These are phyloP conservation scores for Pseudogymnoascus sp. DNA, from an alignment of 2,329 filamentous ascomycete genomes.

Conservation along the genomic window DNA sequence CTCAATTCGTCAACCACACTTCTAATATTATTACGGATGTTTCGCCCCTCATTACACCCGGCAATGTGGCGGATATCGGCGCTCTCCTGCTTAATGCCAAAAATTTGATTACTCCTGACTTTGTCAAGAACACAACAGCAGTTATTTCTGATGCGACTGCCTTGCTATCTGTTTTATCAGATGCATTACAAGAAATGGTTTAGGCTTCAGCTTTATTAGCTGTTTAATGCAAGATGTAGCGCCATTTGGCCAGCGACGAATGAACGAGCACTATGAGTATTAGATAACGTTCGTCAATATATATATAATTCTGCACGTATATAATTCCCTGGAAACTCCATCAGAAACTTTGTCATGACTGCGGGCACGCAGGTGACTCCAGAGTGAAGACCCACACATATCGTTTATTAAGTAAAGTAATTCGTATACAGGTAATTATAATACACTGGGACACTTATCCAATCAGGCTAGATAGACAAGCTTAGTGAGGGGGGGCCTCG, in stretches of 20 bases:
- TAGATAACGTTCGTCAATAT: not conserved
- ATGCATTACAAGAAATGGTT: not conserved
- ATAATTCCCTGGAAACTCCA: not conserved
- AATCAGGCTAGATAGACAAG: not conserved
- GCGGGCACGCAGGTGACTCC: not conserved
- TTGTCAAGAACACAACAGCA: not conserved
- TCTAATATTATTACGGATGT: not conserved
- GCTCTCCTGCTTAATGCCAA: not conserved
- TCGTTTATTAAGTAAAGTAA: not conserved
- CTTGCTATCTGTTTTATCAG: not conserved
- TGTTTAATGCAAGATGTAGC: not conserved
- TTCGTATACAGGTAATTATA: not conserved
- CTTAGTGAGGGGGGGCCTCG: not conserved
- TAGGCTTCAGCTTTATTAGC: not conserved
- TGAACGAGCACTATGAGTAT: not conserved
- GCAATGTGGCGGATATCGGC: not conserved
- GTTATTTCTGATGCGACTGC: not conserved
- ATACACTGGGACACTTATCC: not conserved
- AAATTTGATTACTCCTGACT: not conserved
- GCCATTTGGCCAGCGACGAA: not conserved
- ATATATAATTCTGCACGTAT: not conserved
- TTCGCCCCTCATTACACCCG: not conserved
- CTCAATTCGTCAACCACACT: not conserved
- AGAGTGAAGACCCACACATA: not conserved
- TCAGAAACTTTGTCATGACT: not conserved